phyloP scores from a whole-genome alignment of 2,329 filamentous ascomycete genomes.

The Fusarium mundagurra region DNA sequence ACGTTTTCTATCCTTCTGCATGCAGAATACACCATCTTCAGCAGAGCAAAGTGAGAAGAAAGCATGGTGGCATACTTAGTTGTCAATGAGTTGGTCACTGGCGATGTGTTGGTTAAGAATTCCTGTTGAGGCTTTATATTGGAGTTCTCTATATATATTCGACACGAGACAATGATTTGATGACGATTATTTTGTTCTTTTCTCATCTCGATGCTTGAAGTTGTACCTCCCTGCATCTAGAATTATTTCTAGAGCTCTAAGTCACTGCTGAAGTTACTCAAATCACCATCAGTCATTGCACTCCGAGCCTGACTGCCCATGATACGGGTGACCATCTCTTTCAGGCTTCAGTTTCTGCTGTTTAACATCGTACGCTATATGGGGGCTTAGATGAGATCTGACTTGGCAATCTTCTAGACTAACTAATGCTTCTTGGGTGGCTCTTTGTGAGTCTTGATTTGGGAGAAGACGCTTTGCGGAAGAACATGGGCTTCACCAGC shows the following conservation, averaged over 20 bases:
- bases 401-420: background rate
- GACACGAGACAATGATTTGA: too few relatives aligned
- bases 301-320: background rate
- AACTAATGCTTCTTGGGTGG: background rate
- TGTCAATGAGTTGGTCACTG: too few relatives aligned
- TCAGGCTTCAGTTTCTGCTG: background rate
- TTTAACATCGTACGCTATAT: background rate
- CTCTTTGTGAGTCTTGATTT: background rate
- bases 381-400: background rate
- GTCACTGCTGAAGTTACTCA: background rate
- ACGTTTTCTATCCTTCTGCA: background rate
- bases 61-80: too few relatives aligned
- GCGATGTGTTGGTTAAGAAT: too few relatives aligned
- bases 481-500: background rate
- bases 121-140: too few relatives aligned
- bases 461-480: too few relatives aligned
- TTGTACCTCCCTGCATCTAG: background rate
- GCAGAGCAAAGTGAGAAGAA: background rate
- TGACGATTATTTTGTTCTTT: too few relatives aligned
- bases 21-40: rapidly evolving
- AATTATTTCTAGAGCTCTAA: too few relatives aligned
- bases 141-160: too few relatives aligned
- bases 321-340: background rate
- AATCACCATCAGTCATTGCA: background rate
- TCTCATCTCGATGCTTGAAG: too few relatives aligned